Conservation (phyloP, 495 filamentous ascomycete genomes). For the Annulohypoxylon bovei region DNA sequence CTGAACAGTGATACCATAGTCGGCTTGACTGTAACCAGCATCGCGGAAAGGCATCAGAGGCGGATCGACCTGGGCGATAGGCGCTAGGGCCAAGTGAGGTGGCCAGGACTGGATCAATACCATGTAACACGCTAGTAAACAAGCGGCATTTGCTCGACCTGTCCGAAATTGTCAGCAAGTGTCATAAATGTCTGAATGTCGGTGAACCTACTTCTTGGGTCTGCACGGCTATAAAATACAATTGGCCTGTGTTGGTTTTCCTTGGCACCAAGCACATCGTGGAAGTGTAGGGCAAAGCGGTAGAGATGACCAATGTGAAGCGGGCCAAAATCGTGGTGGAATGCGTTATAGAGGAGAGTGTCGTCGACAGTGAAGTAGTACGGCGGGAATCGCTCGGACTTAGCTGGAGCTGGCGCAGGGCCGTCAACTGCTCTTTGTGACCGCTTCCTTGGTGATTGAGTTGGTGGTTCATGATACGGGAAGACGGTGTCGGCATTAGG, state of each 20-base stretch:
- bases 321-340: slow-evolving; percentile 98
- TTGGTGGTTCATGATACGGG: slow-evolving; percentile 72
- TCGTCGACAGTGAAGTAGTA: slow-evolving; percentile 98
- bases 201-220: slow-evolving; percentile 78
- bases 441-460: slow-evolving; percentile 75
- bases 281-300: slow-evolving; percentile 91
- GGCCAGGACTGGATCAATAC: slow-evolving; percentile 98
- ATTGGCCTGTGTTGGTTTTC: slow-evolving; percentile 81
- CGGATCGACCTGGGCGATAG: slow-evolving; percentile 93
- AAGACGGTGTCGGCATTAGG: slow-evolving; percentile 85
- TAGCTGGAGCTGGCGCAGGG: slow-evolving; percentile 53
- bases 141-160: slow-evolving; percentile 96
- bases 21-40: slow-evolving; percentile 97
- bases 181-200: neutral
- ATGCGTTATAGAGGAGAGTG: slow-evolving; percentile 93
- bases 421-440: slow-evolving; percentile 71
- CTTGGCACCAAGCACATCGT: slow-evolving; percentile 90
- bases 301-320: slow-evolving; percentile 97
- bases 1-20: slow-evolving; percentile 93
- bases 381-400: slow-evolving; percentile 63
- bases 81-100: slow-evolving; percentile 96
- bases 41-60: slow-evolving; percentile 99
- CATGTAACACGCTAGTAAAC: slow-evolving; percentile 95
- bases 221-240: slow-evolving; percentile 92
- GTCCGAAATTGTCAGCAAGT: slow-evolving; percentile 34